Evolutionary conservation across 768 basidiomycete species (phyloP).

Genomic region (Lactifluus volemus): DNA sequence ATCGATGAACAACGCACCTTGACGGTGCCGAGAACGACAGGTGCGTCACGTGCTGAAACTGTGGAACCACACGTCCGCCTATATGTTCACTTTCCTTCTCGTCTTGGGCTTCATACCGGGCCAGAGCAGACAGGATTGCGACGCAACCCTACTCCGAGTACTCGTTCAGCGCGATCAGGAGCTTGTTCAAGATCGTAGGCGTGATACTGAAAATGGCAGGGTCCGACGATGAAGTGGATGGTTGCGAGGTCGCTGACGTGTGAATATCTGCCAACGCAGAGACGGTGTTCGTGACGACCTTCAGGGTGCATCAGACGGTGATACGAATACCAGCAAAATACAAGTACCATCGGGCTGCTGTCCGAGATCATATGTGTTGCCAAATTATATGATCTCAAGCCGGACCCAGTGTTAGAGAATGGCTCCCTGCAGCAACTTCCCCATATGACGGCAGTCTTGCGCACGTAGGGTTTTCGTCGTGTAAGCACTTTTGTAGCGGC

Average conservation of each 20-base stretch:
- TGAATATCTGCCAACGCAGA: slow-evolving; percentile 92
- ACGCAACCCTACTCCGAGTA: slow-evolving; percentile 99
- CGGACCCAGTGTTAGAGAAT: slow-evolving; percentile 92
- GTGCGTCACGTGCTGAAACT: slow-evolving; percentile 95
- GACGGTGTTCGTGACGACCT: slow-evolving; percentile 98
- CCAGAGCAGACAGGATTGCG: slow-evolving; percentile 78
- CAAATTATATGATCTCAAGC: too few species aligned
- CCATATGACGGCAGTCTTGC: slow-evolving; percentile 98
- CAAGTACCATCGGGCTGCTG: slow-evolving; percentile 87
- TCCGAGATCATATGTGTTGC: slow-evolving; percentile 88
- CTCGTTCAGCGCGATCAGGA: slow-evolving; percentile 92
- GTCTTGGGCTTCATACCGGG: slow-evolving; percentile 75
- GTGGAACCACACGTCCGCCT: slow-evolving; percentile 96
- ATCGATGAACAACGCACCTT: slow-evolving; percentile 40
- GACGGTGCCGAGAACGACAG: slow-evolving; percentile 93
- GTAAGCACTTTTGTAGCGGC: slow-evolving; percentile 87
- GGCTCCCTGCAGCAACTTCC: slow-evolving; percentile 67
- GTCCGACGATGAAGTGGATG: slow-evolving; percentile 46
- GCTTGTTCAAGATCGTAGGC: slow-evolving; percentile 71
- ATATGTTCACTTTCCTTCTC: slow-evolving; percentile 98
- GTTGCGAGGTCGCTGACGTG: slow-evolving; percentile 49
- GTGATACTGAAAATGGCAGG: slow-evolving; percentile 76
- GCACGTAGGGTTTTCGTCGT: slow-evolving; percentile 95
- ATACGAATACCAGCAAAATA: background rate
- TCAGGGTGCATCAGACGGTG: slow-evolving; percentile 1